phyloP scores from a whole-genome alignment of 352 stramenopile species.

The Ophiocytium majus region DNA sequence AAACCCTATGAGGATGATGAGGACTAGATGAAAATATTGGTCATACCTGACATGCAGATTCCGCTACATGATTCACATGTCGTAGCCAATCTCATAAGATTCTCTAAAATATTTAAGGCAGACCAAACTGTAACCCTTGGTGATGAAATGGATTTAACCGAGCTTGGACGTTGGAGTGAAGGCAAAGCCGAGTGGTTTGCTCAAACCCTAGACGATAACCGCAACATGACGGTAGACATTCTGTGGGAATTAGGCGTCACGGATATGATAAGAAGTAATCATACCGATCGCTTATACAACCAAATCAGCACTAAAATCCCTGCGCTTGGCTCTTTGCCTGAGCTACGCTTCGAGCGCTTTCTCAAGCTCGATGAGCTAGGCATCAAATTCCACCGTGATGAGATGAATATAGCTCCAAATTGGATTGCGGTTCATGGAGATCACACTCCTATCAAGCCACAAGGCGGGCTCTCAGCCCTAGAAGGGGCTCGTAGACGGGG shows the following conservation, averaged over 20 bases:
- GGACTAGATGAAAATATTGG: background rate
- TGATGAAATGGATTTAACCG: slow-evolving; percentile 10
- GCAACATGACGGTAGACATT: background rate
- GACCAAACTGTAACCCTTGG: background rate
- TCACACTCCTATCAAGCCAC: slow-evolving; percentile 9
- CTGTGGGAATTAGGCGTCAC: background rate
- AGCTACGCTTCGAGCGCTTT: background rate
- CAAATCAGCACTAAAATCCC: slow-evolving; percentile 2
- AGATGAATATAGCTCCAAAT: background rate
- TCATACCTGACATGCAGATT: background rate
- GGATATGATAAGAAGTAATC: background rate
- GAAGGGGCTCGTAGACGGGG: background rate
- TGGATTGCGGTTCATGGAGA: slow-evolving; percentile 11
- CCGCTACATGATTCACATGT: background rate
- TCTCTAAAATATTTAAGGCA: background rate
- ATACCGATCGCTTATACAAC: slow-evolving; percentile 6
- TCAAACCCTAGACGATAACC: background rate
- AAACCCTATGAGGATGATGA: slow-evolving; percentile 12
- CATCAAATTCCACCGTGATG: background rate
- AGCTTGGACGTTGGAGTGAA: background rate
- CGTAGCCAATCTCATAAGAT: background rate
- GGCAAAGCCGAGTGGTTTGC: background rate
- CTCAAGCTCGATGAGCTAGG: slow-evolving; percentile 10
- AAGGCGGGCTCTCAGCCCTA: slow-evolving; percentile 2
- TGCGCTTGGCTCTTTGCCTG: background rate